Base-by-base conservation (phyloP, 148 eudicot species). In the Amaranthus palmeri region DNA sequence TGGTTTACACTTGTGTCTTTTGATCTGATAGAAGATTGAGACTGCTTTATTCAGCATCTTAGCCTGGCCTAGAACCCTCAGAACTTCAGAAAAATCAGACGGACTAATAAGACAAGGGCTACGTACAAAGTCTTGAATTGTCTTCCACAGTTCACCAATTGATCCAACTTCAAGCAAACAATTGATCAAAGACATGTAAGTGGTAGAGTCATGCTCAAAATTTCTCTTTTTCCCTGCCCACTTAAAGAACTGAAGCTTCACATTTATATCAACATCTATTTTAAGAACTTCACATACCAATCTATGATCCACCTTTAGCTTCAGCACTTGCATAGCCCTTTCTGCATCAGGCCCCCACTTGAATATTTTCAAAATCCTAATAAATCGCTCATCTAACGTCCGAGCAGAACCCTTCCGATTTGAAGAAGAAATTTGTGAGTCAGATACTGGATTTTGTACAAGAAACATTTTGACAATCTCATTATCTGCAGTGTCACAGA, bases 311-410 rank as follows among this genome's bases (percentile, higher is more conserved):
- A 95, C 96, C 75, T 81, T 91, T 71, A 95, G 18, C 79, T 84
- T 86, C 36, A 95, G 90, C 54, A 95, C 98, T 81, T 95, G 97
- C 68, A 95, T 25, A 56, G 98, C 98, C 88, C 88, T 95, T 84
- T 95, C 98, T 44, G 97, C 92, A 80, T 95, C 98, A 59, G 96
- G 86, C 11, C 98, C 98, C 98, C 98, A 95, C 80, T 91, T 95
- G 54, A 95, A 95, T 68, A 95, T 91, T 82, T 91, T 95, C 77
- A 95, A 77, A 57, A 95, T 91, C 77, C 96, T 85, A 51, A 89
- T 88, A 25, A 95, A 95, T 74, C 97, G 87, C 81, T 91, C 97
- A 72, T 91, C 97, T 65, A 95, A 81, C 64, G 59, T 77, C 79
- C 98, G 82, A 58, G 71, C 74, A 14, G 88, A 77, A 42, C 69